These are phyloP conservation scores for Malus sylvestris DNA, from an alignment of 306 rosid genomes.

Conservation along the genomic window DNA sequence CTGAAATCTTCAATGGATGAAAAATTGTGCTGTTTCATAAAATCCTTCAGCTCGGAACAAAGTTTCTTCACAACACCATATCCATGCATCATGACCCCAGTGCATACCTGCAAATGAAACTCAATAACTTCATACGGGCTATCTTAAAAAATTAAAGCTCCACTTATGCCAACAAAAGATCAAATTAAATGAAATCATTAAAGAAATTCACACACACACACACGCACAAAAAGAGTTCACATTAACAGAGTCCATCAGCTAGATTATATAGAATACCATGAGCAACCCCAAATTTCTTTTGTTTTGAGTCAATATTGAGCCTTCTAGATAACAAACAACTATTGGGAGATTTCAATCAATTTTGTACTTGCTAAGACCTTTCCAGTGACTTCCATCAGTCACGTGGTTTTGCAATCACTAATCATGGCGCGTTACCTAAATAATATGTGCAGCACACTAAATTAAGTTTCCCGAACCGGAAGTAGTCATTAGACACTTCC, in stretches of 20 bases:
- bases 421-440: background rate
- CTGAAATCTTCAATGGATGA: conserved; percentile 82
- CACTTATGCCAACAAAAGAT: background rate
- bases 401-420: background rate
- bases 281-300: background rate
- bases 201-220: background rate
- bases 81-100: conserved; percentile 99
- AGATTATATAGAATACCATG: background rate
- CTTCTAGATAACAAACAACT: background rate
- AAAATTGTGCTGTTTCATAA: conserved; percentile 81
- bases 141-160: background rate
- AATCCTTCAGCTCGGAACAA: conserved; percentile 70
- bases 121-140: background rate
- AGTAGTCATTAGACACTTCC: background rate
- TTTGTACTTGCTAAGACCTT: background rate
- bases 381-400: background rate
- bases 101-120: conserved; percentile 60
- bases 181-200: background rate
- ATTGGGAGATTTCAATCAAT: background rate
- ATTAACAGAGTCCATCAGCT: background rate
- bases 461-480: background rate
- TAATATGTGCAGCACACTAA: background rate
- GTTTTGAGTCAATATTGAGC: background rate
- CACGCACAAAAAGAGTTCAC: background rate
- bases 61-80: conserved; percentile 90